Base-by-base conservation (phyloP, 305 asterid genomes). In the Fraxinus nigra region DNA sequence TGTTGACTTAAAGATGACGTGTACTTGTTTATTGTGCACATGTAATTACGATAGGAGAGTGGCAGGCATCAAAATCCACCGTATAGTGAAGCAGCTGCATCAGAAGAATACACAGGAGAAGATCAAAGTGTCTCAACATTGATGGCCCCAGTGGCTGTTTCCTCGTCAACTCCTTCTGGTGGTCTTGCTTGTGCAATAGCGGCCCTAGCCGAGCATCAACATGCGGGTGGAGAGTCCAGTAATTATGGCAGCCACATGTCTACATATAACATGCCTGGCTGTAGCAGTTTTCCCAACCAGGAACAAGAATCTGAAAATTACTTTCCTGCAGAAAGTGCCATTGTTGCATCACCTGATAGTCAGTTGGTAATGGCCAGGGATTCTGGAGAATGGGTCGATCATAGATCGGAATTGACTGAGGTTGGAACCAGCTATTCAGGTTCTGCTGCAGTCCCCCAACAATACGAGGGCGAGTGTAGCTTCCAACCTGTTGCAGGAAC, bases 131-230 rank as follows among this genome's bases (percentile, higher is more conserved):
- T 87, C 80, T 77, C 81, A 63, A 75, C 83, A 65, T 24, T 65
- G 30, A 78, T 20, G 34, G 83, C 85, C 82, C 82, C 89, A 32
- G 81, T 81, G 61, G 87, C 92, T 6, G 94, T 88, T 82, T 88
- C 95, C 74, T 90, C 95, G 24, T 90, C 95, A 22, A 92, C 98
- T 24, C 99, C 97, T 87, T 94, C 99, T 3, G 94, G 97, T 10
- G 98, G 98, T 56, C 98, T 96, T 75, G 98, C 97, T n/a, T 94
- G 98, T 14, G 98, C 99, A 38, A 94, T 96, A 75, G 99, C 98
- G 28, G 93, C 97, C 86, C 97, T 96, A 30, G 98, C 99, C 11
- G 99, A 96, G 84, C 98, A 93, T 24, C 99, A 94, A 83, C 98
- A 90, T 78, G 82, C 51, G 46, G 83, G 85, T 32, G 90, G 89